These are phyloP conservation scores for Gyrodon lividus DNA, from an alignment of 768 basidiomycete genomes.

Conservation along the genomic window DNA sequence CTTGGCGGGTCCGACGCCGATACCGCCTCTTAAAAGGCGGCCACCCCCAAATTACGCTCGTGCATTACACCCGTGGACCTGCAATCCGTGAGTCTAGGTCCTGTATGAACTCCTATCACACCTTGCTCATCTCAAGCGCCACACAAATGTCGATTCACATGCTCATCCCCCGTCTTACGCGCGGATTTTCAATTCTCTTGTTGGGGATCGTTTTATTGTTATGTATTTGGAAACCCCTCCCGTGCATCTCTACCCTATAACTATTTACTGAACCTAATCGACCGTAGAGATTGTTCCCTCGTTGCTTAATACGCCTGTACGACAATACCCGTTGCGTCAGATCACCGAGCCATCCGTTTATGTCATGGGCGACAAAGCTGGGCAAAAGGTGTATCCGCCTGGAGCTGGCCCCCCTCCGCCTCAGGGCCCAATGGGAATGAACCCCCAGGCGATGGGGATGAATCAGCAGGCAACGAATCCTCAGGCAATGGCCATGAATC, in stretches of 20 bases:
- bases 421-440: constrained; percentile 27
- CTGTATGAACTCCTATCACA: background rate
- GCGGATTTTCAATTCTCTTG: background rate
- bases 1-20: constrained; percentile 68
- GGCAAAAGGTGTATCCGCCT: constrained; percentile 57
- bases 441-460: constrained; percentile 24
- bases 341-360: constrained; percentile 67
- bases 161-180: constrained; percentile 11
- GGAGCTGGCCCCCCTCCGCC: constrained; percentile 35
- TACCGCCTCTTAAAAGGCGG: constrained; percentile 75
- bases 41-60: constrained; percentile 67
- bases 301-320: constrained; percentile 58
- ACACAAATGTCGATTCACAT: background rate
- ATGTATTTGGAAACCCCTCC: background rate
- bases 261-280: constrained; percentile 10
- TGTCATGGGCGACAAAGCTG: constrained; percentile 70
- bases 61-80: constrained; percentile 74
- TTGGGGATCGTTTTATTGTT: constrained; percentile 1
- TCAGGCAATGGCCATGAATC: constrained; percentile 21
- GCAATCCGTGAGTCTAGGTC: constrained; percentile 50
- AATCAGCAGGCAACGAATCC: constrained; percentile 27
- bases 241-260: constrained; percentile 3
- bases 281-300: constrained; percentile 56
- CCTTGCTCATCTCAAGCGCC: constrained; percentile 20
- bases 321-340: constrained; percentile 67